Evolutionary conservation across 176 grass and related monocot species (phyloP).

Genomic region (Tuctoria greenei): DNA sequence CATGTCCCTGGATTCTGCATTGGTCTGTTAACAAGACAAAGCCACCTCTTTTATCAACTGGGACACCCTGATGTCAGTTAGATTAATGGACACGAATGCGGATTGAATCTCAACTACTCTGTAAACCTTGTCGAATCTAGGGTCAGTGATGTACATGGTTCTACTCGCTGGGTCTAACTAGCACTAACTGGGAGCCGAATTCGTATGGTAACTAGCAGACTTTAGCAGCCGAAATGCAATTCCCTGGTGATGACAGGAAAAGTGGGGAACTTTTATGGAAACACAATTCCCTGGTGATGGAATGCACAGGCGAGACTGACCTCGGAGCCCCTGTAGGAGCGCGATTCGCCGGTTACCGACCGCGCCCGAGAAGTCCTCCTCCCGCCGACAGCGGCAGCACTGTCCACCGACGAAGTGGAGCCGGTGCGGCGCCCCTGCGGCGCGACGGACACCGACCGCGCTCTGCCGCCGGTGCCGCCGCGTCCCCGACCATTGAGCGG

Average conservation of each 20-base stretch:
- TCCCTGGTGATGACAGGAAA: background rate
- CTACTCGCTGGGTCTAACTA: background rate
- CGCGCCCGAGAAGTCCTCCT: background rate
- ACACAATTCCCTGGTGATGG: background rate
- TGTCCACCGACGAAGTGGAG: background rate
- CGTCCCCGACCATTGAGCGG: background rate
- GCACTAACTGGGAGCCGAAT: background rate
- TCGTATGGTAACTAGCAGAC: background rate
- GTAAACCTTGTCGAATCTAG: background rate
- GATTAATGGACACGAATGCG: background rate
- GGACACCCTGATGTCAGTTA: background rate
- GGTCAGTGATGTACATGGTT: background rate
- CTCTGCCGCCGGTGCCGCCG: background rate
- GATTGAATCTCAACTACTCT: background rate
- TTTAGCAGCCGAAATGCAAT: background rate
- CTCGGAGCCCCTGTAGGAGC: slow-evolving; percentile 19
- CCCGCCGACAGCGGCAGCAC: background rate
- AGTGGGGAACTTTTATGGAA: background rate
- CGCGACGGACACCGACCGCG: slow-evolving; percentile 42
- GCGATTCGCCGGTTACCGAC: background rate
- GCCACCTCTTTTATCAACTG: background rate
- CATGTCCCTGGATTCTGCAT: background rate
- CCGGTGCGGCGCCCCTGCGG: slow-evolving; percentile 1
- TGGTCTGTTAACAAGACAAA: slow-evolving; percentile 13
- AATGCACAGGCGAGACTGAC: slow-evolving; percentile 10